phyloP scores from a whole-genome alignment of 192 early-diverging fungal genomes.

The Coemansia sp. region DNA sequence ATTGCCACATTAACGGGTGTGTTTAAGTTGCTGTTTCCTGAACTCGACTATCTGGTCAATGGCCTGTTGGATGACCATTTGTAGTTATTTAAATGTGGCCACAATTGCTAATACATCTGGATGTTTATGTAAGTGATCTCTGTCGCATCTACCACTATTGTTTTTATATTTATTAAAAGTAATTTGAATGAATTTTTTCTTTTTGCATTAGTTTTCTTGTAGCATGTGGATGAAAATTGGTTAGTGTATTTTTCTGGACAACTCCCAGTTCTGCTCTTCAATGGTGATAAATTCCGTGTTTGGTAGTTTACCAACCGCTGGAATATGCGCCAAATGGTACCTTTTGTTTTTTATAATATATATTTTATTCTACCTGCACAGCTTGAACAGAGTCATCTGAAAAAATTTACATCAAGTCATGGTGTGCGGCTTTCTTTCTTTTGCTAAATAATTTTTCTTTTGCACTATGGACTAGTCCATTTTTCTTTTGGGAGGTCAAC shows the following conservation, averaged over 20 bases:
- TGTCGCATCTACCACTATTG: neutral
- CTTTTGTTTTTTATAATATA: too few relatives aligned
- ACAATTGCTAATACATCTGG: too few relatives aligned
- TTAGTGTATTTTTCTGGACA: neutral
- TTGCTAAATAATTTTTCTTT: too few relatives aligned
- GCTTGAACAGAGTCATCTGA: too few relatives aligned
- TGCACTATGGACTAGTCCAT: too few relatives aligned
- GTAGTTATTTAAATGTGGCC: neutral
- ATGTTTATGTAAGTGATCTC: neutral
- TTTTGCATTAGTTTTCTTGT: neutral
- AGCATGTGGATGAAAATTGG: neutral
- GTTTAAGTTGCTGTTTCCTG: conserved; percentile 53
- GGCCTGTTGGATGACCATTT: conserved; percentile 27
- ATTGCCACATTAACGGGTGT: conserved; percentile 63
- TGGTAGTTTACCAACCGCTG: too few relatives aligned
- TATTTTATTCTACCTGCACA: too few relatives aligned
- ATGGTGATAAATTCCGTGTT: neutral
- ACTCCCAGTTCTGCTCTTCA: neutral
- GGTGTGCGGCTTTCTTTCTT: too few relatives aligned
- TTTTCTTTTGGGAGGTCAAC: too few relatives aligned
- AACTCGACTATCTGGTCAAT: conserved; percentile 20
- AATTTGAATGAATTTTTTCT: neutral
- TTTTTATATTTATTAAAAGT: neutral
- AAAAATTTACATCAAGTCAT: too few relatives aligned
- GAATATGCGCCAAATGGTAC: too few relatives aligned